Evolutionary conservation across 2,329 filamentous ascomycete genomes (phyloP), one percentile per base, ranked within the genome.

Genomic region (Erysiphe pulchra): DNA sequence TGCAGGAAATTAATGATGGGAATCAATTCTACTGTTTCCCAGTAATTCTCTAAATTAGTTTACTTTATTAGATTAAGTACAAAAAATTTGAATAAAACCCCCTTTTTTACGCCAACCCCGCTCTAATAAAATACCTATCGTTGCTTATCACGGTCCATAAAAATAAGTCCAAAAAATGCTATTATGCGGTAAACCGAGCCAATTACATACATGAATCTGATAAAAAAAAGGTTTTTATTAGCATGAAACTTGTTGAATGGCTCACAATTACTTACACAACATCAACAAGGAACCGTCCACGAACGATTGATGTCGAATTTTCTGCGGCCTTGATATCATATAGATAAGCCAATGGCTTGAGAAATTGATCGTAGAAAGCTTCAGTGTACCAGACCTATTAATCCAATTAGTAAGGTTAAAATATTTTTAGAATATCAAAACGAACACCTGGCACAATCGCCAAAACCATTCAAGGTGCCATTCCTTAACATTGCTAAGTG

Each of bases 381-480:
- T 75, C 70, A 0, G 68, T 65, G 20, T 72, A 60, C 70, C 69
- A 74, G 0, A 67, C 8, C 40, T 42, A 14, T 30, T 30, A 24
- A 6, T 6, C 12, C 14, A 16, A 30, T 42, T 30, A 42, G 20
- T 14, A 14, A 13, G 12, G 20, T 17, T 30, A 30, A 12, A 42
- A 13, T 3, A n/a, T n/a, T n/a, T 1, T 17, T 30, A 24, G 20
- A 30, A 8, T 17, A 14, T 28, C 17, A 42, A 42, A 42, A 66
- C 20, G 20, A 24, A 24, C 2, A 65, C 70, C 0, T 70, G 71
- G 10, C 62, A 66, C 14, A 63, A 53, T 13, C 70, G 60, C 69
- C 70, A 74, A 11, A 74, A 57, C 68, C 69, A 70, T 46, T 65
- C 63, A 52, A 74, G 51, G 37, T 69, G 62, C 70, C 70, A 74